phyloP scores from a whole-genome alignment of 208 protist genomes.

The Acanthamoeba triangularis region DNA sequence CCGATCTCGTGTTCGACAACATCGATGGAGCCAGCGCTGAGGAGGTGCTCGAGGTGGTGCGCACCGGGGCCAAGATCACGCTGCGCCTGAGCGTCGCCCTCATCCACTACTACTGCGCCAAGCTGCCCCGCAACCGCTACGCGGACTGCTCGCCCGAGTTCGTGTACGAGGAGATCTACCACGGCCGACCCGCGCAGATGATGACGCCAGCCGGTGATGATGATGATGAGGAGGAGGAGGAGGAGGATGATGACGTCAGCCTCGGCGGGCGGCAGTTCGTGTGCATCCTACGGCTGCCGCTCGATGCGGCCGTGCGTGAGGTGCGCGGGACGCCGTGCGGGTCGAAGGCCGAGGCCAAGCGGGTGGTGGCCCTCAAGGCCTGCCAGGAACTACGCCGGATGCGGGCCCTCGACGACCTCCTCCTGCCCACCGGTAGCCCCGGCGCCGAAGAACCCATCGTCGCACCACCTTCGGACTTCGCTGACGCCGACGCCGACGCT shows the following conservation, averaged over 20 bases:
- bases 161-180: not conserved
- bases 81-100: not conserved
- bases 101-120: not conserved
- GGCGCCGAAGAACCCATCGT: too few species aligned
- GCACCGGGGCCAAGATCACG: slow-evolving; percentile 56
- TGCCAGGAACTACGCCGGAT: not conserved
- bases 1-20: too few species aligned
- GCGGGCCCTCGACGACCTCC: not conserved
- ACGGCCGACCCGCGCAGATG: not conserved
- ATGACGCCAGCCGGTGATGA: not conserved
- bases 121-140: not conserved
- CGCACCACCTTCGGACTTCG: too few species aligned
- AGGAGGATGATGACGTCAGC: not conserved
- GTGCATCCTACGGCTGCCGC: not conserved
- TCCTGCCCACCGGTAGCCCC: not conserved
- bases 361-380: not conserved
- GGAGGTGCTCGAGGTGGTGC: not conserved
- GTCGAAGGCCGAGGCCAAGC: slow-evolving; percentile 14
- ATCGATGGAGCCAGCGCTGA: not conserved
- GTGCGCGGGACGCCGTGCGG: not conserved
- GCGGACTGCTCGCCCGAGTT: not conserved
- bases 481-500: not conserved
- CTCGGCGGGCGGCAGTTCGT: not conserved
- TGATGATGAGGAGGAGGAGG: not conserved
- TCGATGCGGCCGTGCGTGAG: not conserved